phyloP scores from a whole-genome alignment of 441 rosid genomes.

The Raphanus hybrid region DNA sequence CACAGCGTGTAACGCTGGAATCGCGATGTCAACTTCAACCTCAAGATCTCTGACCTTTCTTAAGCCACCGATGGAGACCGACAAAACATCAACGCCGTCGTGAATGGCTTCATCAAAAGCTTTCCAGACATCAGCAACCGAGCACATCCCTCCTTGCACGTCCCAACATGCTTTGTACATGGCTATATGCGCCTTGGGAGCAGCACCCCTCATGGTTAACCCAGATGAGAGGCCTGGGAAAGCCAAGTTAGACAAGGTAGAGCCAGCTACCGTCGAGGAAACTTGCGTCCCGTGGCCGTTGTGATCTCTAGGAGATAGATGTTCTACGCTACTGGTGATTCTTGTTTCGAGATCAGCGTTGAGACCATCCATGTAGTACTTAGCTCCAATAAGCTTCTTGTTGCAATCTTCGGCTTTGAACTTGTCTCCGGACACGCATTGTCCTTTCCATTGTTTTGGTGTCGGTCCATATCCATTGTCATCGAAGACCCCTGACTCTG shows the following conservation, averaged over 20 bases:
- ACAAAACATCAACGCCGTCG: conserved; percentile 68
- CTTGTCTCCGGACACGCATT: conserved; percentile 56
- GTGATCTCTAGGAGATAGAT: conserved; percentile 55
- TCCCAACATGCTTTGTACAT: conserved; percentile 81
- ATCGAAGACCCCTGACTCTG: conserved; percentile 59
- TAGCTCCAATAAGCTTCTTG: conserved; percentile 69
- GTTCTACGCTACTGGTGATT: conserved; percentile 13
- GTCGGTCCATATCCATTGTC: conserved; percentile 48
- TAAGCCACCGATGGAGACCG: conserved; percentile 64
- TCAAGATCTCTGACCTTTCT: conserved; percentile 37
- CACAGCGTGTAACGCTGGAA: conserved; percentile 73
- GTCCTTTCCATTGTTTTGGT: conserved; percentile 64
- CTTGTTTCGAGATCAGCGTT: conserved; percentile 12
- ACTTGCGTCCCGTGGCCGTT: conserved; percentile 83
- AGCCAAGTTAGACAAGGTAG: conserved; percentile 46
- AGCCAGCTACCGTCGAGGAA: conserved; percentile 68
- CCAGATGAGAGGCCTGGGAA: conserved; percentile 52
- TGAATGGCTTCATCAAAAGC: conserved; percentile 62
- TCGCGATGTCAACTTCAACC: conserved; percentile 54
- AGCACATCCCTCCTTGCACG: conserved; percentile 42
- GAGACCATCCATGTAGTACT: conserved; percentile 65
- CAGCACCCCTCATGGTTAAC: conserved; percentile 72
- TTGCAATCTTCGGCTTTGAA: conserved; percentile 59
- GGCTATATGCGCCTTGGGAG: conserved; percentile 70
- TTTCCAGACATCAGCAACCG: conserved; percentile 54